Base-by-base conservation (phyloP, 805 yeast species). In the Kodamaea kakaduensis region DNA sequence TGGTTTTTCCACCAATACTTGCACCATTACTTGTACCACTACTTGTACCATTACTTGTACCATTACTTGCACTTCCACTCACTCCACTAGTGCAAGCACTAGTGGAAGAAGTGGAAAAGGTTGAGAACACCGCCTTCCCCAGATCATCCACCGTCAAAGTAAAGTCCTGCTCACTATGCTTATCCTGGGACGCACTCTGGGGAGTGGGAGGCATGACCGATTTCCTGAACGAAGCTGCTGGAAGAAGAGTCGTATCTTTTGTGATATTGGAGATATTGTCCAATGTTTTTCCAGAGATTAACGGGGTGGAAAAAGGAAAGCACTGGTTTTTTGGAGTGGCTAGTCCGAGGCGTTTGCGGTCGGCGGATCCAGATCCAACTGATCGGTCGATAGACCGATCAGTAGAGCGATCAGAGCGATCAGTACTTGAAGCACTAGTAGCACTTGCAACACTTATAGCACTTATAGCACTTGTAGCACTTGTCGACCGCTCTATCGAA, bases 61-160 rank as follows among this genome's bases (percentile, higher is more conserved):
- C n/a, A n/a, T n/a, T n/a, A n/a, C n/a, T 6, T 20, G 35, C 10
- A 24, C 23, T 18, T 12, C 13, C 23, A 24, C 25, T 22, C 15
- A 3, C 13, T 23, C 23, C 19, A 17, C 14, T 23, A 24, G 22
- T 13, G 17, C 12, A n/a, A 9, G n/a, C 10, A 27, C 31, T 20
- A 26, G 30, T 6, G 26, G 9, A n/a, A n/a, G n/a, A n/a, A n/a
- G n/a, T n/a, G n/a, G 23, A 34, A 34, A 33, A 48, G 42, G 34
- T 54, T 54, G 15, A 43, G 43, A 67, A 57, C 7, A 56, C 57
- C 6, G 72, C 72, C 34, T 60, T 60, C 7, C 72, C 72, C 48
- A 51, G 55, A 31, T 61, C 69, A 41, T 67, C 70, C 27, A 67
- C 54, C 45, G 57, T 62, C 43, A 66, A 51, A 42, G 51, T 56